Percentiles rank a stretch among this genome's conserved stretches.
phyloP scores from a whole-genome alignment of 176 grass and related monocot species.

The Chrysopogon serrulatus region DNA sequence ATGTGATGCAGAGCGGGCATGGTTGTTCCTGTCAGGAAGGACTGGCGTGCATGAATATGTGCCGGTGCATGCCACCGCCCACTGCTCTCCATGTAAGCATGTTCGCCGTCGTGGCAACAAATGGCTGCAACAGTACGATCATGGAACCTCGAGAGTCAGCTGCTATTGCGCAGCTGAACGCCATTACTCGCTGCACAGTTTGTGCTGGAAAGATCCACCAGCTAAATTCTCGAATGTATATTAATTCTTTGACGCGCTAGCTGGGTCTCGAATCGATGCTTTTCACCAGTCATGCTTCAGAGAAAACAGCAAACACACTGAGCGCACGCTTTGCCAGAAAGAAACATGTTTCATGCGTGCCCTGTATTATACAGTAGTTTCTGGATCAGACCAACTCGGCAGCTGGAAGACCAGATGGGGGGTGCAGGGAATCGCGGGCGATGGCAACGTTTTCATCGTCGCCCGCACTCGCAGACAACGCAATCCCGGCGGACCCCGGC shows the following conservation, averaged over 20 bases:
- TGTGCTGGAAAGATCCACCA: background rate
- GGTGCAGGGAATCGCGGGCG: background rate
- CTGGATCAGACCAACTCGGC: background rate
- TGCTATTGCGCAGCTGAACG: background rate
- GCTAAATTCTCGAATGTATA: background rate
- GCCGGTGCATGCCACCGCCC: background rate
- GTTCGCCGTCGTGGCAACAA: background rate
- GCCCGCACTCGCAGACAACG: background rate
- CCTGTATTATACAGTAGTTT: background rate
- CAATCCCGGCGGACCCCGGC: constrained; percentile 30
- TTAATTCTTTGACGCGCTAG: background rate
- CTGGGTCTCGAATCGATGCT: background rate
- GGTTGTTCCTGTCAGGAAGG: background rate
- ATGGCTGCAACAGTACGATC: background rate
- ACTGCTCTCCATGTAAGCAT: background rate
- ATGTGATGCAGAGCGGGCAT: background rate
- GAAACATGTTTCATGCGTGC: constrained; percentile 19
- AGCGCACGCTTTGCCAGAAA: background rate
- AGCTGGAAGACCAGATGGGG: too few species aligned
- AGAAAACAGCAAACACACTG: background rate
- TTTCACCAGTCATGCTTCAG: background rate
- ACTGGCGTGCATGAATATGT: background rate
- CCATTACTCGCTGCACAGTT: background rate
- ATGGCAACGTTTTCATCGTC: background rate
- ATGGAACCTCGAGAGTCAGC: background rate